Evolutionary conservation across 2,329 filamentous ascomycete species (phyloP), one percentile per base, ranked within the genome.

Genomic region (Fusarium irregulare): DNA sequence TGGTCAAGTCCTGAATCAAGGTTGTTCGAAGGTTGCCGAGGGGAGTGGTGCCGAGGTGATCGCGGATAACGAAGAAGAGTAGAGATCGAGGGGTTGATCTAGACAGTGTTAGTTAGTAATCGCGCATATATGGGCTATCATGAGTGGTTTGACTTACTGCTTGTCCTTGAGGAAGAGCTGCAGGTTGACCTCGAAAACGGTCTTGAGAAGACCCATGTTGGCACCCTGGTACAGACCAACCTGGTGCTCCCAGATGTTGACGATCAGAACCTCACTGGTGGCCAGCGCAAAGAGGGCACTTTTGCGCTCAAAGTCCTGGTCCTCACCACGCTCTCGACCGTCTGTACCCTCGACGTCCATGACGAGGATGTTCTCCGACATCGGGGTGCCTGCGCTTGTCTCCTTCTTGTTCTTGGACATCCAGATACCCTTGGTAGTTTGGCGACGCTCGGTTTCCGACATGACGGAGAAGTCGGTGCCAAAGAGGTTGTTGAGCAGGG

Each of bases 321-420:
- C 96, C 81, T 99, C 96, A 70, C 96, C 96, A 72, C 96, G 88
- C 83, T 99, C 96, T 73, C 96, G 90, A 55, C 96, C 96, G 79
- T 99, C 96, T 13, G 96, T 98, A 73, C 96, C 96, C 81, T 99
- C 96, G 45, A 99, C 96, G 78, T 99, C 96, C 96, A 99, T 99
- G 74, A 99, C 96, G 68, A 99, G 85, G 76, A 99, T 98, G 81
- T 99, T 99, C 76, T 97, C 93, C 57, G 95, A 94, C 94, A 98
- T 98, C 70, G 84, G 85, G 71, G 79, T 79, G 53, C 83, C 82
- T 50, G 80, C 82, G 59, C 82, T 84, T 60, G 83, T 80, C 70
- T 83, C 81, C 73, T 86, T 86, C 84, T 97, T 97, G 83, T 98
- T 98, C 85, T 97, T 97, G 71, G 94, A 97, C 91, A 99, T 92